Evolutionary conservation across 1,284 basidiomycete species (phyloP).

Genomic region (Irpex sp.): DNA sequence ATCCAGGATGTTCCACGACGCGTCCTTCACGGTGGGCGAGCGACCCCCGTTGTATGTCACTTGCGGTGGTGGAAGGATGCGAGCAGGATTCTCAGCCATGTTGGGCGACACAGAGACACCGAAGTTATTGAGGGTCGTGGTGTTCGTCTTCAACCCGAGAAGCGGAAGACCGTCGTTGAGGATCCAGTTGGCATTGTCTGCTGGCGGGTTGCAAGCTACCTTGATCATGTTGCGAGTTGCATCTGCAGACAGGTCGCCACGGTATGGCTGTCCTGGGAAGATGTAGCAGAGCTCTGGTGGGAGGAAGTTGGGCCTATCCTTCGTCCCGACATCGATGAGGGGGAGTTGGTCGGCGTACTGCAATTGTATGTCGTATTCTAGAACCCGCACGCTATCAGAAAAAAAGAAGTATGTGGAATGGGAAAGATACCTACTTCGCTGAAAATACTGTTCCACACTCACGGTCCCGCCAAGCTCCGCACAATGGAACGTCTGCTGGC

Average conservation of each 20-base stretch:
- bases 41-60: slow-evolving; percentile 48
- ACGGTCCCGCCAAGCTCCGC: slow-evolving; percentile 47
- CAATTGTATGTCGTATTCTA: slow-evolving; percentile 58
- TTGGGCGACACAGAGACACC: slow-evolving; percentile 48
- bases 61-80: slow-evolving; percentile 55
- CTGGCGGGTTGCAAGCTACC: slow-evolving; percentile 57
- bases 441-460: slow-evolving; percentile 61
- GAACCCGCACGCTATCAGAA: not conserved
- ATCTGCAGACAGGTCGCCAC: slow-evolving; percentile 45
- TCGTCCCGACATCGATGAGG: slow-evolving; percentile 52
- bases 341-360: slow-evolving; percentile 50
- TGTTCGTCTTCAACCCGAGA: slow-evolving; percentile 41
- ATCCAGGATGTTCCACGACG: slow-evolving; percentile 69
- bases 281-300: slow-evolving; percentile 73
- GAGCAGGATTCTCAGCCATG: slow-evolving; percentile 59
- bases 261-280: slow-evolving; percentile 47
- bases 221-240: slow-evolving; percentile 66
- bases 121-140: slow-evolving; percentile 43
- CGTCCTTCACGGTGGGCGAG: slow-evolving; percentile 42
- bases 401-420: no score
- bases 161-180: slow-evolving; percentile 48
- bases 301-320: slow-evolving; percentile 38
- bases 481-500: slow-evolving; percentile 46
- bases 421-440: slow-evolving; percentile 40
- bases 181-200: slow-evolving; percentile 54